Evolutionary conservation across 805 yeast species (phyloP).

Genomic region (Suhomyces sp.): DNA sequence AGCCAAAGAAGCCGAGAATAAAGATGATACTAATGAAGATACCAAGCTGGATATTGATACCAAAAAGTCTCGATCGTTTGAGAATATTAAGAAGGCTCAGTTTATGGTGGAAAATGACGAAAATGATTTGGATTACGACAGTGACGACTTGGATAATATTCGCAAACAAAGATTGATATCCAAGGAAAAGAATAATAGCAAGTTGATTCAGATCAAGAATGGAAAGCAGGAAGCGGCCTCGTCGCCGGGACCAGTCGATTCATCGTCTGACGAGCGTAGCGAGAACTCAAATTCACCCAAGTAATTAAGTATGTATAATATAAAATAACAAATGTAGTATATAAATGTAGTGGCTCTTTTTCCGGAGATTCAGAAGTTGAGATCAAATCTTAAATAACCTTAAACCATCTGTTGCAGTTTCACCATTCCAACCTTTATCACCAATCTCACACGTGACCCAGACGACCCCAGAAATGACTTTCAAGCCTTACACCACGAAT

Average conservation of each 20-base stretch:
- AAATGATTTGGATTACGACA: slow-evolving; percentile 10
- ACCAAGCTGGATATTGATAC: not conserved
- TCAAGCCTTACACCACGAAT: not conserved
- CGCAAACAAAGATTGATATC: slow-evolving; percentile 27
- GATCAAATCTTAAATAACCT: no score
- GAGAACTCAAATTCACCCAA: not conserved
- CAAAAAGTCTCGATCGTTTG: slow-evolving; percentile 6
- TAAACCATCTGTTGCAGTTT: not conserved
- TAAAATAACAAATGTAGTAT: no score
- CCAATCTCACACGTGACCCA: not conserved
- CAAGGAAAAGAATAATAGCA: slow-evolving; percentile 20
- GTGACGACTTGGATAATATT: slow-evolving; percentile 15
- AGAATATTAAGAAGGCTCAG: slow-evolving; percentile 9
- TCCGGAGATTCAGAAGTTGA: no score
- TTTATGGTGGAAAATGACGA: slow-evolving; percentile 12
- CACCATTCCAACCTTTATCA: not conserved
- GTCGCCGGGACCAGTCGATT: slow-evolving; percentile 13
- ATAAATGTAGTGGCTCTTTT: no score
- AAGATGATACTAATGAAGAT: not conserved
- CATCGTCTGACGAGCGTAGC: not conserved
- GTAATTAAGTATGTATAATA: not conserved
- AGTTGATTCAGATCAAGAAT: slow-evolving; percentile 23
- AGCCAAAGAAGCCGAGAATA: slow-evolving; percentile 2
- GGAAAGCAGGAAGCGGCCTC: slow-evolving; percentile 22
- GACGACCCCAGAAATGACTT: not conserved